phyloP scores from a whole-genome alignment of 495 filamentous ascomycete genomes.

The Pseudevernia furfuracea region DNA sequence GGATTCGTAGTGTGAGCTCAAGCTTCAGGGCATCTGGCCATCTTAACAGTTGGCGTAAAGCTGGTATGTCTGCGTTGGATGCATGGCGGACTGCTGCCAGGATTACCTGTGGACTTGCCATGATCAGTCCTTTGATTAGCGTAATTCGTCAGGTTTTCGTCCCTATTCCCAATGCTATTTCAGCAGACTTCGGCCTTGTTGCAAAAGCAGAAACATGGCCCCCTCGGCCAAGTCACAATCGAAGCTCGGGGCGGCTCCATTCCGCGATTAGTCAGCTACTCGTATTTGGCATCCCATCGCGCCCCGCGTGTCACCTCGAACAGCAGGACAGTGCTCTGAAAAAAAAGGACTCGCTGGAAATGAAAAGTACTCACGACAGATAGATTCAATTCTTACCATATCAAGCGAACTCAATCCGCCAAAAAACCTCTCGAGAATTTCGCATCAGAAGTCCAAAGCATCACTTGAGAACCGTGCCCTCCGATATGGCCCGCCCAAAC shows the following conservation, averaged over 20 bases:
- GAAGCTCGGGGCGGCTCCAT: background rate
- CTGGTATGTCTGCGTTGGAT: slow-evolving; percentile 49
- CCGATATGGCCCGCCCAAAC: background rate
- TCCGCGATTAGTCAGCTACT: background rate
- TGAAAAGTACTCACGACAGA: background rate
- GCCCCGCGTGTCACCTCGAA: too few relatives aligned
- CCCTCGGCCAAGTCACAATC: background rate
- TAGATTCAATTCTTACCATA: background rate
- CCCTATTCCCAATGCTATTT: background rate
- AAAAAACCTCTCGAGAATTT: too few relatives aligned
- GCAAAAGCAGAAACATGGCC: background rate
- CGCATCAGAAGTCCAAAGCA: background rate
- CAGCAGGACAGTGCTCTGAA: too few relatives aligned
- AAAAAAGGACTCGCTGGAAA: background rate
- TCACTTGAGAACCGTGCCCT: background rate
- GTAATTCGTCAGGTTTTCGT: background rate
- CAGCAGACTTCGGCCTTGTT: background rate
- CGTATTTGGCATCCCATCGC: background rate
- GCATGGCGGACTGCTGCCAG: slow-evolving; percentile 42
- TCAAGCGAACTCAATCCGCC: too few relatives aligned
- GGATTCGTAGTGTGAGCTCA: slow-evolving; percentile 66
- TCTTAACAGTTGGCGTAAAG: slow-evolving; percentile 53
- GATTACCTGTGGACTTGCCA: slow-evolving; percentile 32
- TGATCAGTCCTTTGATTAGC: background rate
- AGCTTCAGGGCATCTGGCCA: slow-evolving; percentile 52